Base-by-base conservation (phyloP, 2,329 filamentous ascomycete species). In the Curvularia lunata region DNA sequence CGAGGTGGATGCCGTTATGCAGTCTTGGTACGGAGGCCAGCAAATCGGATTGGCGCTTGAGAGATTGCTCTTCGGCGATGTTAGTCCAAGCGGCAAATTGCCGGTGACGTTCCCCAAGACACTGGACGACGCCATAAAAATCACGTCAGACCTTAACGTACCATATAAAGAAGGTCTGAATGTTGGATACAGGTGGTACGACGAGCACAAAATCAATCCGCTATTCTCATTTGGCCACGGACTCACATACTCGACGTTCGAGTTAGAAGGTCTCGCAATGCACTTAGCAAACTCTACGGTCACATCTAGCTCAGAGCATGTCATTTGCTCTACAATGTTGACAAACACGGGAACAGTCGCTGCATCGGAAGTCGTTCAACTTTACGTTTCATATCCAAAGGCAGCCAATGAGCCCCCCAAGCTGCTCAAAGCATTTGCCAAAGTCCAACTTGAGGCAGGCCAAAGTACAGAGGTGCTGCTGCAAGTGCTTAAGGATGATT, bases 41-140 rank as follows among this genome's bases (percentile, higher is more conserved):
- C 91, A 96, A 74, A 91, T 89, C 42, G 92, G 92, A 16, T 87
- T 89, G 58, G 91, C 92, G 0, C 81, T 96, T 4, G 84, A 85
- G 1, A 89, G 94, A 65, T 83, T 96, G 1, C 78, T 96, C 2
- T 90, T 92, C 54, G 92, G 92, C 3, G 83, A 88, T 23, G 82
- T 87, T 10, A 92, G 91, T 67, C 87, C 88, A 0, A 90, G 85
- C 50, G 91, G 92, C 16, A 88, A 90, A 57, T 79, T 96, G 1
- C 92, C 92, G 0, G 96, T 94, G 76, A 95, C 91, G 0, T 88
- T 96, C 41, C 91, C 90, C 12, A 89, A 87, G 69, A 80, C 80
- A 0, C 79, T 89, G 1, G 80, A 84, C 27, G 91, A 96, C 70
- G 92, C 94, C 65, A 45, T 52, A 27, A 8, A 25, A 19, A 52